Evolutionary conservation across 371 early-diverging fungal genomes (phyloP), one percentile per base, ranked within the genome.

Genomic region (Mortierella sp.): DNA sequence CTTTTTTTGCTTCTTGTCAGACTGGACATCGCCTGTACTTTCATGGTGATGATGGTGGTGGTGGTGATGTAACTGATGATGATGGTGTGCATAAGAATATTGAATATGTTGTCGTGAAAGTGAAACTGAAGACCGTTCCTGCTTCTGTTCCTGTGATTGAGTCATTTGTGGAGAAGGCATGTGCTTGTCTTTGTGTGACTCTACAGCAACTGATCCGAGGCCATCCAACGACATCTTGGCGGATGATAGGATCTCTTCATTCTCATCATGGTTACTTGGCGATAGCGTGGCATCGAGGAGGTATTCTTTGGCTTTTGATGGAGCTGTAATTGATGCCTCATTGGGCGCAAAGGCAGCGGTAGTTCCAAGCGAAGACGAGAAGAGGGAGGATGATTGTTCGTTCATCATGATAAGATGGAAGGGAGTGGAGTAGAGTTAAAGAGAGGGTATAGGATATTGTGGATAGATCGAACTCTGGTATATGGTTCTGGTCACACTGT

Each of bases 71-170:
- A 28, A 26, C 1, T 47, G 34, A 31, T 63, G 63, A 47, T 55
- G 75, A 45, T 59, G 68, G 29, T 64, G 70, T 45, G 69, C 23
- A 53, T 53, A 51, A 45, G 68, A 64, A 64, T 64, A 64, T 15
- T 55, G 57, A 31, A 75, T 64, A 26, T 75, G 64, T 28, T 68
- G 60, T 58, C 53, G 42, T 15, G 67, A 56, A 3, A 49, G 61
- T 19, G 57, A 63, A 6, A 40, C 2, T 1, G 32, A 32, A 3
- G 28, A 22, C 5, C 10, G 29, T 58, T 23, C 35, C 40, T 63
- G 49, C 37, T 8, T 17, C 45, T 59, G 59, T 35, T 60, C 35
- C 55, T 68, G 53, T 22, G 31, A 7, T 43, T 49, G 31, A 22
- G 17, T 12, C 22, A 22, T 40, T n/a, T 40, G 3, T 40, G 40